phyloP scores from a whole-genome alignment of 352 stramenopile species.

The Pythium phragmiticola region DNA sequence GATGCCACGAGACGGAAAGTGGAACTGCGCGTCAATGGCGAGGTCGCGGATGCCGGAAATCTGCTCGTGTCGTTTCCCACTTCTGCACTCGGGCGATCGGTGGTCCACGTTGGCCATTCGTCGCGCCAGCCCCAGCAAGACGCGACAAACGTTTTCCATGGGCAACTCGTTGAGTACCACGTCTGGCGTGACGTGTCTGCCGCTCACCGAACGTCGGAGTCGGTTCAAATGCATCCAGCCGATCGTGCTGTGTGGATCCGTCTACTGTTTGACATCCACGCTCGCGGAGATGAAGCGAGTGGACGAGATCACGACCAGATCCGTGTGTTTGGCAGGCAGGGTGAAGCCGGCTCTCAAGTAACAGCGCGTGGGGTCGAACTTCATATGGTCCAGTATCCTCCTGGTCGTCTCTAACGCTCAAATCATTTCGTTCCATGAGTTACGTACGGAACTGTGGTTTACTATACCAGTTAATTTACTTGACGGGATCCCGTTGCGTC shows the following conservation, averaged over 20 bases:
- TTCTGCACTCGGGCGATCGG: background rate
- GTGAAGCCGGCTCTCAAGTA: background rate
- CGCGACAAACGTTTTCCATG: background rate
- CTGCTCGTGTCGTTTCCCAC: background rate
- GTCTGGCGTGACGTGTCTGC: background rate
- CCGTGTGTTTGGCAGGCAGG: background rate
- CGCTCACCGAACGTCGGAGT: background rate
- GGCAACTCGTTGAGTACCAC: background rate
- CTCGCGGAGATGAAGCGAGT: background rate
- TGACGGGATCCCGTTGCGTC: background rate
- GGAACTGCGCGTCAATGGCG: background rate
- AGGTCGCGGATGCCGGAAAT: background rate
- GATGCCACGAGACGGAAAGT: background rate
- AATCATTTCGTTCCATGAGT: background rate
- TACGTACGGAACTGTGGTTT: background rate
- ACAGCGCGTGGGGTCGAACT: background rate
- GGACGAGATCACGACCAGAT: background rate
- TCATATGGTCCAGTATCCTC: background rate
- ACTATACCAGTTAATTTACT: background rate
- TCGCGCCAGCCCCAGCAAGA: background rate
- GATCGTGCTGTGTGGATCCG: background rate
- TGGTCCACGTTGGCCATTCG: conserved; percentile 5
- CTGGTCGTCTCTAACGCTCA: background rate
- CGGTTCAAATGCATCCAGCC: background rate
- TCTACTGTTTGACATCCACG: background rate